Conservation (phyloP, 2,329 filamentous ascomycete species). For the Orbilia blumenaviensis region DNA sequence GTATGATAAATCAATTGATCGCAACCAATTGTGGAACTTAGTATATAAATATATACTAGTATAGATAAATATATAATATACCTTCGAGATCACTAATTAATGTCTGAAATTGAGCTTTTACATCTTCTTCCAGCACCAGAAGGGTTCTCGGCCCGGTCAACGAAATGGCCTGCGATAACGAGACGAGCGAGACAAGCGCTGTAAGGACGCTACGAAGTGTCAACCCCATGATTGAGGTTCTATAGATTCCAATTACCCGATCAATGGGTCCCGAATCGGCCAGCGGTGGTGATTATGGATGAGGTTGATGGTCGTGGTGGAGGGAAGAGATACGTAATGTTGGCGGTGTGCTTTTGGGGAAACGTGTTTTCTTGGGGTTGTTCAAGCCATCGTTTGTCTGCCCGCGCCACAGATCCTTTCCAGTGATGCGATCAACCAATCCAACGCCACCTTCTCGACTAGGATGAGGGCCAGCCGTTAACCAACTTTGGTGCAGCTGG, state of each 20-base stretch:
- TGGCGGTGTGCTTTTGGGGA: conserved; percentile 33
- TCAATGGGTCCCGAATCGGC: conserved; percentile 31
- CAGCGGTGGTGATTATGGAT: conserved; percentile 11
- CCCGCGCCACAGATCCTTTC: neutral
- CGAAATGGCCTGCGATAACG: conserved; percentile 54
- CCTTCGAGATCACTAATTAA: conserved; percentile 78
- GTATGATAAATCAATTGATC: conserved; percentile 1
- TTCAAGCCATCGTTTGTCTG: conserved; percentile 9
- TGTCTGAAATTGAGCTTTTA: conserved; percentile 83
- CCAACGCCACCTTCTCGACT: neutral
- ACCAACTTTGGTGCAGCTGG: neutral
- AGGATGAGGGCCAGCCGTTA: neutral
- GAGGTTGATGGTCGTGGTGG: conserved; percentile 22
- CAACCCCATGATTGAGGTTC: conserved; percentile 36
- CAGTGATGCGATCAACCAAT: neutral
- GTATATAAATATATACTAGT: conserved; percentile 42
- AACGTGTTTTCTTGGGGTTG: conserved; percentile 53
- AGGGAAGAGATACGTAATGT: conserved; percentile 42
- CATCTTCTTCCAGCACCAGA: conserved; percentile 84
- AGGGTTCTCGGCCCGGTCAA: conserved; percentile 77
- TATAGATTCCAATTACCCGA: conserved; percentile 13
- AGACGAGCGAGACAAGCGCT: conserved; percentile 52
- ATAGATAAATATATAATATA: conserved; percentile 59
- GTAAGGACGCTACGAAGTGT: conserved; percentile 43
- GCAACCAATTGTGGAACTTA: conserved; percentile 48